These are phyloP conservation scores for Kodamaea sagamina DNA, from an alignment of 805 yeast genomes.

Conservation along the genomic window DNA sequence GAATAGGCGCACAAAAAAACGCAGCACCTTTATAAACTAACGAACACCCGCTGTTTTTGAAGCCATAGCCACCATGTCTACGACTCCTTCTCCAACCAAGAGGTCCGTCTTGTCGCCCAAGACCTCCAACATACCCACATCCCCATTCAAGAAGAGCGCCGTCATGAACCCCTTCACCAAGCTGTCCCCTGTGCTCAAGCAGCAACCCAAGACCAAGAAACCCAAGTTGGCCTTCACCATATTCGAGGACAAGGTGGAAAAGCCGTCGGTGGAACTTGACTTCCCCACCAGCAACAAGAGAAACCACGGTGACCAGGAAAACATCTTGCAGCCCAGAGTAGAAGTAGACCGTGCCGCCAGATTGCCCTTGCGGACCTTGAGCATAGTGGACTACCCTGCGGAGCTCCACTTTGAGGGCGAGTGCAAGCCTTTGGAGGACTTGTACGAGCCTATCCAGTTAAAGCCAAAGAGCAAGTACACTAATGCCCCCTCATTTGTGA, in stretches of 20 bases:
- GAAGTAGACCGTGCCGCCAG: conserved; percentile 18
- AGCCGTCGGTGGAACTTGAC: conserved; percentile 3
- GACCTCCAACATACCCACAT: conserved; percentile 19
- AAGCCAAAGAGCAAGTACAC: conserved; percentile 23
- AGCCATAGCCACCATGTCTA: conserved; percentile 4
- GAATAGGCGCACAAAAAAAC: not conserved
- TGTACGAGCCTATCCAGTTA: conserved; percentile 34
- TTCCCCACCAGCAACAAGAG: conserved; percentile 19
- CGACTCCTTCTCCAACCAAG: conserved; percentile 11
- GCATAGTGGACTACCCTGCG: conserved; percentile 35
- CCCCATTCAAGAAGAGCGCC: conserved; percentile 15
- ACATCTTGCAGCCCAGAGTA: conserved; percentile 36
- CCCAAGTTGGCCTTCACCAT: conserved; percentile 23
- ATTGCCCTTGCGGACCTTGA: conserved; percentile 30
- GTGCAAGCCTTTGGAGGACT: conserved; percentile 24
- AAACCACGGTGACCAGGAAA: conserved; percentile 43
- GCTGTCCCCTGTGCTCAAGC: conserved; percentile 10
- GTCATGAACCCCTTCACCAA: conserved; percentile 17
- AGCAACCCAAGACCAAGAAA: conserved; percentile 14
- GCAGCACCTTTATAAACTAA: conserved; percentile 2
- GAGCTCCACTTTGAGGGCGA: conserved; percentile 19
- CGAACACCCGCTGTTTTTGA: not conserved
- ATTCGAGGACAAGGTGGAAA: conserved; percentile 21
- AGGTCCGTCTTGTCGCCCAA: conserved; percentile 28
- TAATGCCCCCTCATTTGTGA: conserved; percentile 32